Conservation (phyloP, 2,329 filamentous ascomycete genomes). For the Botrytis tulipae region DNA sequence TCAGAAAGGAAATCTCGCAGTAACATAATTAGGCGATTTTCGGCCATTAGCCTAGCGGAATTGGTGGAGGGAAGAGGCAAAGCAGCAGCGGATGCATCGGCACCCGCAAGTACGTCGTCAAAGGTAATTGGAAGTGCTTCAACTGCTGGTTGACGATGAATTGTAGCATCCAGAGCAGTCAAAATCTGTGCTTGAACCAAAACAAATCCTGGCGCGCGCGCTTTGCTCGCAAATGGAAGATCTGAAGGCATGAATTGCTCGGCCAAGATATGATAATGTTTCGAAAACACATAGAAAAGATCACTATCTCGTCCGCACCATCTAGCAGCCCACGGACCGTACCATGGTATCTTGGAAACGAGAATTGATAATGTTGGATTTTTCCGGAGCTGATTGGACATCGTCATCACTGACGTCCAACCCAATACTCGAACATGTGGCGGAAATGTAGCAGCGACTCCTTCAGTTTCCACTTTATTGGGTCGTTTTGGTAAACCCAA, state of each 20-base stretch:
- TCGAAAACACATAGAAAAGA: slow-evolving; percentile 71
- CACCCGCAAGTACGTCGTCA: slow-evolving; percentile 62
- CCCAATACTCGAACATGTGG: slow-evolving; percentile 56
- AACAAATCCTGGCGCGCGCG: slow-evolving; percentile 59
- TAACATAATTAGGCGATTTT: slow-evolving; percentile 68
- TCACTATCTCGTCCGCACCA: slow-evolving; percentile 74
- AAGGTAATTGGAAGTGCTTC: slow-evolving; percentile 58
- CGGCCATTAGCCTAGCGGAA: slow-evolving; percentile 64
- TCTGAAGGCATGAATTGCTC: slow-evolving; percentile 55
- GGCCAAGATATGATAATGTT: slow-evolving; percentile 66
- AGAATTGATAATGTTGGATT: slow-evolving; percentile 56
- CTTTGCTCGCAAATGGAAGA: slow-evolving; percentile 52
- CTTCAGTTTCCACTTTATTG: slow-evolving; percentile 43
- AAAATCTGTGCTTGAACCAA: slow-evolving; percentile 68
- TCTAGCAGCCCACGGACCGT: slow-evolving; percentile 65
- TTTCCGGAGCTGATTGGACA: slow-evolving; percentile 54
- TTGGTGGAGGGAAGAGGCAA: slow-evolving; percentile 56
- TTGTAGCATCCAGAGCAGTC: slow-evolving; percentile 62
- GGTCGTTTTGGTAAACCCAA: slow-evolving; percentile 56
- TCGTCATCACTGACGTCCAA: slow-evolving; percentile 57
- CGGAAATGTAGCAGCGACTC: slow-evolving; percentile 41
- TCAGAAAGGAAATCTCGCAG: slow-evolving; percentile 68
- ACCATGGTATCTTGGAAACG: slow-evolving; percentile 62
- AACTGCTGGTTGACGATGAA: slow-evolving; percentile 57
- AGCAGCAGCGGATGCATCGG: slow-evolving; percentile 55